These are phyloP conservation scores for Daldinia caldariorum DNA, from an alignment of 495 filamentous ascomycete genomes.

Conservation along the genomic window DNA sequence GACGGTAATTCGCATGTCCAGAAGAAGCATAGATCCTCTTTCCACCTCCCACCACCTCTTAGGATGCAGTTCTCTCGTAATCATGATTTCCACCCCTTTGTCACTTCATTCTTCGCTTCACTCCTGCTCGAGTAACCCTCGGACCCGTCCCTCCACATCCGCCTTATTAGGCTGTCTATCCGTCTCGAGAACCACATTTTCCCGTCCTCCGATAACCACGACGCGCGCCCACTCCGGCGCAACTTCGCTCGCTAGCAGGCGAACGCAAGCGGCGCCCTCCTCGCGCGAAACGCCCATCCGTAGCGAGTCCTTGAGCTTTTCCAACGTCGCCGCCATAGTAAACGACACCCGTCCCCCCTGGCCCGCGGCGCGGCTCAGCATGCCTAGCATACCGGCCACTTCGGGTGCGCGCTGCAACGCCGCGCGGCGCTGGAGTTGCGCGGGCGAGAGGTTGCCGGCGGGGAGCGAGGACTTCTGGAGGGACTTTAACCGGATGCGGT, in stretches of 20 bases:
- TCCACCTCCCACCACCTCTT: background rate
- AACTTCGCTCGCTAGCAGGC: slow-evolving; percentile 66
- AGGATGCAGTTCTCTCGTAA: background rate
- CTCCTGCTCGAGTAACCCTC: background rate
- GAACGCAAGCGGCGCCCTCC: slow-evolving; percentile 66
- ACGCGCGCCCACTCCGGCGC: slow-evolving; percentile 70
- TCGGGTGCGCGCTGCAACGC: slow-evolving; percentile 71
- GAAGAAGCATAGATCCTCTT: too few relatives aligned
- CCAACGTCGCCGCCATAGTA: slow-evolving; percentile 66
- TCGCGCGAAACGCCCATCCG: slow-evolving; percentile 68
- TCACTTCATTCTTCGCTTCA: background rate
- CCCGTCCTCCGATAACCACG: slow-evolving; percentile 62
- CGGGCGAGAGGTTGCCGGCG: slow-evolving; percentile 53
- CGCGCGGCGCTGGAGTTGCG: slow-evolving; percentile 62
- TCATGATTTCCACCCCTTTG: background rate
- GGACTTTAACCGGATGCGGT: slow-evolving; percentile 71
- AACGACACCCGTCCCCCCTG: slow-evolving; percentile 60
- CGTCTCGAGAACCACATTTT: slow-evolving; percentile 67
- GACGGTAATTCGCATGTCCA: background rate
- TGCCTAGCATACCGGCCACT: slow-evolving; percentile 66
- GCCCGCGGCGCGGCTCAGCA: slow-evolving; percentile 60
- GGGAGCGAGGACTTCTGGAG: slow-evolving; percentile 50
- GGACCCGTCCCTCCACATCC: slow-evolving; percentile 32
- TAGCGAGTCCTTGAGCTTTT: slow-evolving; percentile 68
- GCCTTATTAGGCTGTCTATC: slow-evolving; percentile 55